Evolutionary conservation across 108 stramenopile species (phyloP).

Genomic region (Tribonema minus): DNA sequence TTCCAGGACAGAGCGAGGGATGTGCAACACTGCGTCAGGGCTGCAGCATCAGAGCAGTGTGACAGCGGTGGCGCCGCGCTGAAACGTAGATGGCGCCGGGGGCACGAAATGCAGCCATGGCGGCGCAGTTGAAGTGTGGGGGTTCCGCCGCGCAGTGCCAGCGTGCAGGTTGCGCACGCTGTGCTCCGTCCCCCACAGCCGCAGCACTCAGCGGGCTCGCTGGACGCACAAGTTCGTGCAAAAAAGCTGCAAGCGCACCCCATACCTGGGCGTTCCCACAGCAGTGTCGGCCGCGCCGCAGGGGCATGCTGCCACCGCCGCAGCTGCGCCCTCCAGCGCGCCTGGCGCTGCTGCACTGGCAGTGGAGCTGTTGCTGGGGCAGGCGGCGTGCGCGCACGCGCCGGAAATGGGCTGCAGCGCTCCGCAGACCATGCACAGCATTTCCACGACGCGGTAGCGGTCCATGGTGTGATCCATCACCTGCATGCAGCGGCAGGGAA

Average conservation of each 20-base stretch:
- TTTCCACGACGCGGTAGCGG: slow-evolving; percentile 75
- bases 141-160: too few species aligned
- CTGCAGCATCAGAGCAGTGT: background rate
- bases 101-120: background rate
- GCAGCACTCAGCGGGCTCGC: background rate
- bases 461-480: slow-evolving; percentile 73
- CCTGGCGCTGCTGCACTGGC: background rate
- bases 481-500: slow-evolving; percentile 6
- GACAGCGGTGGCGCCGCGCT: background rate
- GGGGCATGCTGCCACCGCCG: background rate
- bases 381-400: background rate
- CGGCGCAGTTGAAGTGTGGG: too few species aligned
- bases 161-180: too few species aligned
- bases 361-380: background rate
- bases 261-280: background rate
- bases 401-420: slow-evolving; percentile 70
- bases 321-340: background rate
- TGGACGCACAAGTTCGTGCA: background rate
- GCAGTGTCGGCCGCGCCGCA: background rate
- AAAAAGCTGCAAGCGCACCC: background rate
- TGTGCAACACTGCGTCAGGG: too few species aligned
- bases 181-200: background rate
- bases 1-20: too few species aligned
- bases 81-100: background rate
- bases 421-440: slow-evolving; percentile 81